Evolutionary conservation across 805 yeast genomes (phyloP), one percentile per base, ranked within the genome.

Genomic region (Schizosaccharomyces octosporus): DNA sequence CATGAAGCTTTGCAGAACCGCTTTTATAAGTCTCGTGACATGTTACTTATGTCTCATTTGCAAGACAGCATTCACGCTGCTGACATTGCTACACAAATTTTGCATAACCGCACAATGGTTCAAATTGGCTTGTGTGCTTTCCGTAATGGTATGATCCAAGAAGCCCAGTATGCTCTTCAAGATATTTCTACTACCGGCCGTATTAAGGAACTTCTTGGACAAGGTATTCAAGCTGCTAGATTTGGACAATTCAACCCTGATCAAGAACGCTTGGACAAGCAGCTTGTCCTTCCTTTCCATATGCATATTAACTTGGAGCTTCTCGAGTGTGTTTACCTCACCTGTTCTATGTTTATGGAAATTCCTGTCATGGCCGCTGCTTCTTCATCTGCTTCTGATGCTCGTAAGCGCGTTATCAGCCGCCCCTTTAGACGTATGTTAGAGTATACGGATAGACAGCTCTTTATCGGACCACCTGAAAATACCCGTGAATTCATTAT

Each of bases 391-490:
- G 48, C 43, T 36, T 41, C 43, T 15, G 68, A 69, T 62, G 78
- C 80, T 59, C 80, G 81, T 67, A 82, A 83, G 70, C 83, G 82
- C 71, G 75, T 81, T 68, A 76, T 78, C 65, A 78, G 85, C 68
- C 89, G 87, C 74, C 86, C 95, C 36, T 88, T 93, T 77, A 84
- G 90, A 74, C 82, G 95, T 71, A 81, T 85, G 72, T 79, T 93
- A 66, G 97, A 93, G 71, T 85, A 84, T 76, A 88, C 86, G 70
- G 96, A 89, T 71, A 84, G 90, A 73, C 95, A 89, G 72, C 84
- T 84, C 63, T 93, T 90, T 78, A 87, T 87, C 65, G 98, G 97
- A 55, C 98, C 98, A 59, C 95, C 97, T 62, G 98, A 93, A 75
- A 87, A 89, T 72, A 85, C 94, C 58, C 84, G 94, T 69, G 99